Evolutionary conservation across 1,284 basidiomycete genomes (phyloP), one percentile per base, ranked within the genome.

Genomic region (Veloboletus limbatus): DNA sequence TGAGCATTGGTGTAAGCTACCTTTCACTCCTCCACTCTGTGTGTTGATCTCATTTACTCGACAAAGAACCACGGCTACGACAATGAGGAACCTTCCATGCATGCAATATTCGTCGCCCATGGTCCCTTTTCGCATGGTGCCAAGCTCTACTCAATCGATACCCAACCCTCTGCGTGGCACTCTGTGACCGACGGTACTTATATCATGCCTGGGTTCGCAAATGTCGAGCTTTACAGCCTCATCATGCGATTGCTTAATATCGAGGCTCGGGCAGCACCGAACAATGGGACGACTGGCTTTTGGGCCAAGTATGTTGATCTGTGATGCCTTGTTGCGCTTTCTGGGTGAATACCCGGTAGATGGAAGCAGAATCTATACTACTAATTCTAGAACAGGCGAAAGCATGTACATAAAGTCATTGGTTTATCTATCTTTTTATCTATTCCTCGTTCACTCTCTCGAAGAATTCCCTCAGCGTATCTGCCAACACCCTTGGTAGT

Each of bases 391-490:
- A 8, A 30, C 17, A 27, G 2, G 27, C 28, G 16, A 34, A 28
- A 21, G 6, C 6, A 22, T 40, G 42, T n/a, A n/a, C n/a, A n/a
- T n/a, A n/a, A n/a, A n/a, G n/a, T n/a, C n/a, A n/a, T n/a, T n/a
- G n/a, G n/a, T n/a, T n/a, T n/a, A n/a, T n/a, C 22, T n/a, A 9
- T 34, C 26, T 16, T 13, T 6, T 22, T 22, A 22, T 38, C 42
- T 62, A 61, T n/a, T 63, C 59, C 55, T 85, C 86, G 13, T 85
- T 84, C 45, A 89, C 77, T 50, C 84, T 76, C 62, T 90, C 87
- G 54, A 91, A 91, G 63, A 92, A 99, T 66, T 99, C 95, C 56
- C 92, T 85, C 49, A 99, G 72, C 2, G 94, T 97, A 34, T 87
- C 84, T n/a, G 90, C 79, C 52, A 99, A 71, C 11, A 98, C 92